Conservation (phyloP, 805 yeast species). For the Candida fluviatilis region DNA sequence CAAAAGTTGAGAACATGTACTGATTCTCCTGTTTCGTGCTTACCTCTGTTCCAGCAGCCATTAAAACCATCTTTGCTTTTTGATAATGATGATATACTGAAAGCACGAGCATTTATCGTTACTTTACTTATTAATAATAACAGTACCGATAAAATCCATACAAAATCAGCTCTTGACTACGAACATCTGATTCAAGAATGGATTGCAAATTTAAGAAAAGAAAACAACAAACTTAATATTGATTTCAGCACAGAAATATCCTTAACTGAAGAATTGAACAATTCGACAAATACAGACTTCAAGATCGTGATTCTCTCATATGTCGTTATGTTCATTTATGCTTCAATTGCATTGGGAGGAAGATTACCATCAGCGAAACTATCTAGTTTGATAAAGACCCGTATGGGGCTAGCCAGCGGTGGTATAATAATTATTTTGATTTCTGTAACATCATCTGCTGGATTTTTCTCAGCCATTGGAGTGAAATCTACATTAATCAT, state of each 20-base stretch:
- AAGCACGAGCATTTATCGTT: constrained; percentile 69
- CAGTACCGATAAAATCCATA: constrained; percentile 37
- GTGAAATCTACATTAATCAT: constrained; percentile 85
- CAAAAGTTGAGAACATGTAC: constrained; percentile 56
- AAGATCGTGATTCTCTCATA: constrained; percentile 71
- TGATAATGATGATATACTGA: constrained; percentile 45
- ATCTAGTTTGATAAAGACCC: constrained; percentile 43
- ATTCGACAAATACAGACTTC: constrained; percentile 76
- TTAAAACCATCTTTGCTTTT: constrained; percentile 67
- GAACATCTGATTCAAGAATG: constrained; percentile 64
- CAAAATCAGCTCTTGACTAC: constrained; percentile 50
- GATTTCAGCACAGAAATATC: constrained; percentile 83
- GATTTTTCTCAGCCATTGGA: constrained; percentile 71
- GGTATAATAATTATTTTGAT: constrained; percentile 80
- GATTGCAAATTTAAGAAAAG: constrained; percentile 38
- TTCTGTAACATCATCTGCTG: constrained; percentile 81
- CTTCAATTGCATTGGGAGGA: constrained; percentile 75
- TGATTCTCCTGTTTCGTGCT: constrained; percentile 78
- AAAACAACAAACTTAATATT: constrained; percentile 47
- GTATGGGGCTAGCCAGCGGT: constrained; percentile 73
- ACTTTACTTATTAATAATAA: constrained; percentile 65
- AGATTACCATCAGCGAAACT: constrained; percentile 38
- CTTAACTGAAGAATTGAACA: constrained; percentile 76
- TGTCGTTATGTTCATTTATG: constrained; percentile 81
- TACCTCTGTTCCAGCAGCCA: constrained; percentile 91